A percentile compares a stretch with the other conserved stretches of the same genome.
Evolutionary conservation across 257 asterid genomes (phyloP).

Genomic region (Coffea canephora): DNA sequence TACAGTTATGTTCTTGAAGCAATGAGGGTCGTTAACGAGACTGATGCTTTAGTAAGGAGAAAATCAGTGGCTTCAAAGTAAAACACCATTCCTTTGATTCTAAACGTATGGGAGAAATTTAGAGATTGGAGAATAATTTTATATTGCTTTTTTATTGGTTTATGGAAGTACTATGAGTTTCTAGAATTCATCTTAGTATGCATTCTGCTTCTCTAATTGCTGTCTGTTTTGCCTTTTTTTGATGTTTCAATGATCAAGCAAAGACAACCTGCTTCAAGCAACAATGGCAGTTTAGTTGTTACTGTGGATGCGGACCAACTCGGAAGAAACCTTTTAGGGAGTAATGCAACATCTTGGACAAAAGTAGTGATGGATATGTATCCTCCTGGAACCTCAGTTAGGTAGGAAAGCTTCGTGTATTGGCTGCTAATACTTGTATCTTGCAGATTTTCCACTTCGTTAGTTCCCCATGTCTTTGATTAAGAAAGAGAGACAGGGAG

Average conservation of each 20-base stretch:
- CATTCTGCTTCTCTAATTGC: slow-evolving; percentile 38
- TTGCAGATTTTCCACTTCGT: not conserved
- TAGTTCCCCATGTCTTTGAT: not conserved
- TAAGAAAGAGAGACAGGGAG: not conserved
- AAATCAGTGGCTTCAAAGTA: slow-evolving; percentile 66
- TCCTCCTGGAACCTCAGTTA: slow-evolving; percentile 63
- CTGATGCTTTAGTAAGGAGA: slow-evolving; percentile 59
- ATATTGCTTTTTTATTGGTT: not conserved
- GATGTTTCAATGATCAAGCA: slow-evolving; percentile 75
- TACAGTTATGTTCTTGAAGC: slow-evolving; percentile 79
- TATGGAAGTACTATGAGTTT: not conserved
- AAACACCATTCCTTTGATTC: slow-evolving; percentile 35
- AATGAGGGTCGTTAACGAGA: slow-evolving; percentile 70
- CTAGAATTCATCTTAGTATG: not conserved
- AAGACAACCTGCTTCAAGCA: slow-evolving; percentile 99
- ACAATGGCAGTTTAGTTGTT: slow-evolving; percentile 66
- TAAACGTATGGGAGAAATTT: not conserved
- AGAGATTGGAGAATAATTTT: not conserved
- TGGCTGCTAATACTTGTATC: not conserved
- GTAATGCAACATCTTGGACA: slow-evolving; percentile 76
- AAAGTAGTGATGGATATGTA: slow-evolving; percentile 87
- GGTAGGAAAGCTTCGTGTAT: slow-evolving; percentile 34
- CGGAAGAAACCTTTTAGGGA: slow-evolving; percentile 49
- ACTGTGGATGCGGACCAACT: slow-evolving; percentile 44
- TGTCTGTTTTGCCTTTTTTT: slow-evolving; percentile 27